These are phyloP conservation scores for Penicillium expansum DNA, from an alignment of 2,329 filamentous ascomycete species.

Conservation along the genomic window DNA sequence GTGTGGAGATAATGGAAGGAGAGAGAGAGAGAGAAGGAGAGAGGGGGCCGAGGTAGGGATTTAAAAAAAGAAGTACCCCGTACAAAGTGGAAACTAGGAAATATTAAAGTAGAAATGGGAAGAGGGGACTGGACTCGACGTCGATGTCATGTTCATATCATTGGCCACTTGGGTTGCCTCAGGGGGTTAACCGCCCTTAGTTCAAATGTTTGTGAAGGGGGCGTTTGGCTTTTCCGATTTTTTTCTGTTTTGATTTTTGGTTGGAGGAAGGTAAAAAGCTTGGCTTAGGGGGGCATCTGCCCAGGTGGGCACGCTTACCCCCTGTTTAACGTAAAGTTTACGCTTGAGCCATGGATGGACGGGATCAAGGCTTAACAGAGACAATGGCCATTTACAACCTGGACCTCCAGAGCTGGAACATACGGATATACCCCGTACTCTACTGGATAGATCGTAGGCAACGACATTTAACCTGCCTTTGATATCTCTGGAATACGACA, in stretches of 20 bases:
- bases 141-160: conserved; percentile 3
- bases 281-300: conserved; percentile 2
- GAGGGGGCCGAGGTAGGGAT: not conserved
- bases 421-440: no score
- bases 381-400: not conserved
- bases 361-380: not conserved
- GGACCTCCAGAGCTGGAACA: no score
- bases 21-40: not conserved
- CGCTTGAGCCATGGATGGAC: conserved; percentile 2
- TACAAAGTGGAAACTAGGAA: not conserved
- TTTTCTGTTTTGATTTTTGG: not conserved
- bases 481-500: not conserved
- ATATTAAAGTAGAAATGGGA: not conserved
- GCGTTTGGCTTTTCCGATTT: not conserved
- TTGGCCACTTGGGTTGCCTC: conserved; percentile 5
- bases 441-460: no score
- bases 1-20: not conserved
- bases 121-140: not conserved
- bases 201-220: not conserved
- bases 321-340: not conserved
- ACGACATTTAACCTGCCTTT: no score
- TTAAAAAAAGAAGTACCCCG: not conserved
- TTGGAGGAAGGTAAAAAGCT: conserved; percentile 1
- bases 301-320: not conserved
- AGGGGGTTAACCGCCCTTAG: conserved; percentile 1